phyloP scores from a whole-genome alignment of 257 asterid species.

The Plectranthus barbatus region DNA sequence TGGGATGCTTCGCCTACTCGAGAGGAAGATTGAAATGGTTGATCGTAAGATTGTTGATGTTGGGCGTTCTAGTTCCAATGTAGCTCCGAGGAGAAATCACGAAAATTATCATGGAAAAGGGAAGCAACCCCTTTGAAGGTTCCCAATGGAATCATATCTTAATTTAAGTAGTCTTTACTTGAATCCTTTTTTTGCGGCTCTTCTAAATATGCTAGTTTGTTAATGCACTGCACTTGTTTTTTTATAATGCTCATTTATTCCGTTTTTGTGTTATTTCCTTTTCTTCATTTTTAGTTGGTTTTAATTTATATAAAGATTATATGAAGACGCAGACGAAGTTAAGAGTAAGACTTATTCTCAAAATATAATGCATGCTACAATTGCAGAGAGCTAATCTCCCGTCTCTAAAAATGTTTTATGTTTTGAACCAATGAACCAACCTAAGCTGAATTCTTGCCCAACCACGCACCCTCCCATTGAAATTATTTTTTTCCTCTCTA shows the following conservation, averaged over 20 bases:
- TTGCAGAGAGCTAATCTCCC: no score
- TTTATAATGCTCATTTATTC: not conserved
- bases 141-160: slow-evolving; percentile 11
- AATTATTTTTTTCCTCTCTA: not conserved
- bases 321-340: no score
- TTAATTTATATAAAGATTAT: not conserved
- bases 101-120: slow-evolving; percentile 19
- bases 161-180: slow-evolving; percentile 6
- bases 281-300: not conserved
- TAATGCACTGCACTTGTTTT: not conserved
- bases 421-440: no score
- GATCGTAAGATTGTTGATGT: slow-evolving; percentile 24
- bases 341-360: no score
- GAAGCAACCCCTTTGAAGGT: slow-evolving; percentile 26
- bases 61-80: slow-evolving; percentile 21
- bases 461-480: no score
- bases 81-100: not conserved
- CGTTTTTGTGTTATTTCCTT: not conserved
- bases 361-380: no score
- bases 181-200: slow-evolving; percentile 7
- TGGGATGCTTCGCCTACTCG: slow-evolving; percentile 31
- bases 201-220: not conserved
- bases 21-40: slow-evolving; percentile 36
- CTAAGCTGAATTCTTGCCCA: no score
- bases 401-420: no score